Conservation (phyloP, 768 basidiomycete species). For the Pleurotus tuber-regium region DNA sequence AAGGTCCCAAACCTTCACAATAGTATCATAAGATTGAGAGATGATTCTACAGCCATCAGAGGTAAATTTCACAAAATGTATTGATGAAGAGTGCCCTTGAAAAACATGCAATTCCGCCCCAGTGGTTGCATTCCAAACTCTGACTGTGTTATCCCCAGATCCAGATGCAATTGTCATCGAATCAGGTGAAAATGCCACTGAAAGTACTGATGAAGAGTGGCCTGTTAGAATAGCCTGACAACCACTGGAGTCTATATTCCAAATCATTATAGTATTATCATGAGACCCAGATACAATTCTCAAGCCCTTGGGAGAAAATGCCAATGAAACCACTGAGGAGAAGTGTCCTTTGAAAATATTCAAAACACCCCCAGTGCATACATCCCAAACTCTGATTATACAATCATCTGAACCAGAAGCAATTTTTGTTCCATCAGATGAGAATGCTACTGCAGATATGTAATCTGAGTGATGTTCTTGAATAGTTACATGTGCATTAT, state of each 20-base stretch:
- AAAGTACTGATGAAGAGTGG: background rate
- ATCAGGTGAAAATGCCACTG: constrained; percentile 11
- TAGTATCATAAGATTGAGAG: constrained; percentile 19
- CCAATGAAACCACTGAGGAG: constrained; percentile 22
- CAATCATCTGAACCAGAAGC: constrained; percentile 17
- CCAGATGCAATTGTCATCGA: constrained; percentile 2
- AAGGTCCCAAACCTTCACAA: constrained; percentile 22
- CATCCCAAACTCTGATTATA: constrained; percentile 19
- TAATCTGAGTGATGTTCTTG: too few species aligned
- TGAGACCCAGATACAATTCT: constrained; percentile 47
- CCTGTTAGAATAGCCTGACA: background rate
- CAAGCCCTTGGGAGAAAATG: constrained; percentile 50
- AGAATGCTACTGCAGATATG: constrained; percentile 15
- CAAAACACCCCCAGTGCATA: constrained; percentile 3
- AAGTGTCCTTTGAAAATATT: constrained; percentile 14
- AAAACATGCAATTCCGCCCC: background rate
- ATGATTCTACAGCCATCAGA: constrained; percentile 21
- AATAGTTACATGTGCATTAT: too few species aligned
- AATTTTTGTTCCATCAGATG: constrained; percentile 15
- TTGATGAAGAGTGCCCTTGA: background rate
- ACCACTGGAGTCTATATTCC: background rate
- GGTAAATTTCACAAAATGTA: constrained; percentile 23
- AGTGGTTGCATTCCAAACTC: constrained; percentile 11
- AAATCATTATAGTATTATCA: constrained; percentile 46
- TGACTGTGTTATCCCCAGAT: constrained; percentile 2